A percentile compares a stretch with the other conserved stretches of the same genome.
phyloP scores from a whole-genome alignment of 208 protist species.

The Crithidia bombi region DNA sequence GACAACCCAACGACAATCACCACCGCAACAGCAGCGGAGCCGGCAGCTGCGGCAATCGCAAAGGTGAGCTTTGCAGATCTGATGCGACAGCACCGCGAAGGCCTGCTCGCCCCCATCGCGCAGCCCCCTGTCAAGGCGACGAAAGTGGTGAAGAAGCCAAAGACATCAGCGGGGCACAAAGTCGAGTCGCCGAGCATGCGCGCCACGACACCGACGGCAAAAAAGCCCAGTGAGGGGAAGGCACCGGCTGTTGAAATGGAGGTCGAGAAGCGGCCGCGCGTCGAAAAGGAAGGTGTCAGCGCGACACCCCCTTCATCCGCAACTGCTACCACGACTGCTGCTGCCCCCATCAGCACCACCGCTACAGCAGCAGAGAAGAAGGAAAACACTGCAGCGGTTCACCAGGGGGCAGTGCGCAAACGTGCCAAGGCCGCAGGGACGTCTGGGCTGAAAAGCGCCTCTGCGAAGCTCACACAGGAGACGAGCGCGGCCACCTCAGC shows the following conservation, averaged over 20 bases:
- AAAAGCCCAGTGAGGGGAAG: constrained; percentile 21
- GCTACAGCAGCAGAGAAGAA: background rate
- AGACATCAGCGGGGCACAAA: constrained; percentile 19
- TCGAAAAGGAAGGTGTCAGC: background rate
- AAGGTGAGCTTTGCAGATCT: constrained; percentile 32
- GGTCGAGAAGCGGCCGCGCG: background rate
- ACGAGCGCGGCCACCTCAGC: constrained; percentile 17
- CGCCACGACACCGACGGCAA: background rate
- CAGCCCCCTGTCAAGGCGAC: constrained; percentile 43
- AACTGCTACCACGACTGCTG: background rate
- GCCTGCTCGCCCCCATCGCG: constrained; percentile 22
- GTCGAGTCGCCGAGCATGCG: too few species aligned
- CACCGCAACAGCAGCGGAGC: background rate
- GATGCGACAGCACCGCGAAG: constrained; percentile 43
- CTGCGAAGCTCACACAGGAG: constrained; percentile 23
- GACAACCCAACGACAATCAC: too few species aligned
- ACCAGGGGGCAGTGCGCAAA: constrained; percentile 34
- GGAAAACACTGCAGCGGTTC: constrained; percentile 13
- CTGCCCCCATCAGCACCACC: background rate
- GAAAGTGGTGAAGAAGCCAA: constrained; percentile 38
- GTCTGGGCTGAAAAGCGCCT: constrained; percentile 10
- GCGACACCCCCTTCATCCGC: too few species aligned
- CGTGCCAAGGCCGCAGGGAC: constrained; percentile 21
- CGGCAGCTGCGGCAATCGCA: background rate
- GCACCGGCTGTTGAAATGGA: background rate